Evolutionary conservation across 129 eudicot species (phyloP), one percentile per base, ranked within the genome.

Genomic region (Artemisia annua): DNA sequence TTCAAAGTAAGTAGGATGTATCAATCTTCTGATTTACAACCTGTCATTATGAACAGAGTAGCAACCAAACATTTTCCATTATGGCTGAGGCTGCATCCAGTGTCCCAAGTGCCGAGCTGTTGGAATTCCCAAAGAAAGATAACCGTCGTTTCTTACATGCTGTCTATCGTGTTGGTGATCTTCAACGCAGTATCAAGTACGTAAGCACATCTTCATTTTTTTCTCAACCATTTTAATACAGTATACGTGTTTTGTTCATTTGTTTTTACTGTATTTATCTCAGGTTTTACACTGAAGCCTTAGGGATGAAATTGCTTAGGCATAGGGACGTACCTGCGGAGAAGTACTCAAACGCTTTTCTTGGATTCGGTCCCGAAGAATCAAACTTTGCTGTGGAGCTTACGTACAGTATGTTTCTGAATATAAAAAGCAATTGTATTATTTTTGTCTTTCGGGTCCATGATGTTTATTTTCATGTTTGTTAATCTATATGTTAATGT

Each of bases 131-230:
- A 11, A 86, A 85, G 66, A 84, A 88, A 66, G 99, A 94, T 69
- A 88, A 94, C 51, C 97, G 93, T 3, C 73, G 99, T 59, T 22
- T 94, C 48, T 63, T 94, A 44, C 99, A 94, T 54, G 99, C 84
- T 2, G 97, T 94, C 28, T 94, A 94, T 57, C 99, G 99, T 39
- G 99, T 90, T 68, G 99, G 99, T 75, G 87, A 94, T 79, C 96
- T 94, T 80, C 89, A 94, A 48, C 91, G 91, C 55, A 94, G 97
- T 51, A 94, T 94, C 28, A 94, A 90, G 99, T 94, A 81, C 50
- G 83, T 55, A 1, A 35, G 22, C 61, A 28, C 64, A 46, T 53
- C 17, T 48, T 14, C 30, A 18, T 11, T 0, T 53, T 60, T 7
- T 17, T 48, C 22, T 20, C 24, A 48, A 12, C 63, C 50, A 58